Base-by-base conservation (phyloP, 257 asterid species). In the Nicotiana tabacum region DNA sequence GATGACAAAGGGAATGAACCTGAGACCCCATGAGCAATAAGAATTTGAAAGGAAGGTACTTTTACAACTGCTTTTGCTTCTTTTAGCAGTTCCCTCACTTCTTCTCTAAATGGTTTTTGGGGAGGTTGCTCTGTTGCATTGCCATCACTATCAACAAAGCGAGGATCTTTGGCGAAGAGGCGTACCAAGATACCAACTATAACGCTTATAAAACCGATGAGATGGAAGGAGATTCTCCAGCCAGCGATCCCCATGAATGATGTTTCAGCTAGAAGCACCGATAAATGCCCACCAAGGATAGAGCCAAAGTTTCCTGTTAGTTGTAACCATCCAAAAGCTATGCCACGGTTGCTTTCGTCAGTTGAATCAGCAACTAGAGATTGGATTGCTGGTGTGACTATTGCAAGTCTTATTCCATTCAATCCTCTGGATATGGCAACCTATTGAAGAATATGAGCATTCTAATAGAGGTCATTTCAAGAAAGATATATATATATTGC, bases 261-360 rank as follows among this genome's bases (percentile, higher is more conserved):
- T 2, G 91, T 84, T 56, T 93, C 89, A 82, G 99, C 97, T 18
- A 95, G 37, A 0, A 95, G 83, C 32, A 92, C 90, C 0, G 98
- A 89, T 29, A 88, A 7, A n/a, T 92, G 90, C 7, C 99, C 99
- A 2, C 99, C 99, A 46, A 93, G 89, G 46, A 95, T 90, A 68
- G 97, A 89, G 29, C 99, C 99, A 11, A 94, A 33, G 88, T 90
- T 91, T 6, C 93, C 94, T 0, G 97, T 94, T 27, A 94, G 51
- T 15, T 90, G 92, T 17, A 95, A 90, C 98, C 97, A 94, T 24
- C 98, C 99, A 35, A 95, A 95, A 39, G 98, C 99, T 15, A 91
- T 91, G 16, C 99, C 98, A 0, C 99, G 97, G 57, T 95, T 94
- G 80, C 89, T 87, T 51, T 91, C 96, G 24, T 91, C 94, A 30